Percentiles rank a stretch among this genome's conserved stretches.
Evolutionary conservation across 2,329 filamentous ascomycete species (phyloP).

Genomic region (Fusarium mexicanum): DNA sequence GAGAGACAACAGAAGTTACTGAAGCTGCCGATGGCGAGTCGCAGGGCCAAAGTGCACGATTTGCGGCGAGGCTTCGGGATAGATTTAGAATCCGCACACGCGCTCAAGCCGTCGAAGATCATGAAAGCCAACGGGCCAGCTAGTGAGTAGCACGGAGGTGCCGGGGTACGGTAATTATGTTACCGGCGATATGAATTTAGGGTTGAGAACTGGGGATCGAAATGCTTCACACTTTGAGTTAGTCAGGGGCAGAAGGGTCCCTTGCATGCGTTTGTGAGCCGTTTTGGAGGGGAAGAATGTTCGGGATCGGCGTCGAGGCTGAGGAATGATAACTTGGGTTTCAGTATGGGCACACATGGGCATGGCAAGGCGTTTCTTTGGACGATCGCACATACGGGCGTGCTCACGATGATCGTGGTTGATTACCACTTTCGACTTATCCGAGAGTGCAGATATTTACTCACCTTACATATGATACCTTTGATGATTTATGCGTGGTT

Average conservation of each 20-base stretch:
- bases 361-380: slow-evolving; percentile 41
- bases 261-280: neutral
- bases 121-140: slow-evolving; percentile 17
- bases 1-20: slow-evolving; percentile 15
- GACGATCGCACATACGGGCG: slow-evolving; percentile 4
- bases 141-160: neutral
- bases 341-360: slow-evolving; percentile 19
- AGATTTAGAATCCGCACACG: slow-evolving; percentile 63
- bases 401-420: slow-evolving; percentile 10
- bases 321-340: slow-evolving; percentile 11
- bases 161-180: neutral
- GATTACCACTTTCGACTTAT: slow-evolving; percentile 1
- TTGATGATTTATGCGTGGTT: slow-evolving; percentile 10
- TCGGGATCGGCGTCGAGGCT: slow-evolving; percentile 30
- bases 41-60: slow-evolving; percentile 53
- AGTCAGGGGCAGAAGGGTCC: neutral
- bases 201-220: neutral
- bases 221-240: neutral
- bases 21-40: slow-evolving; percentile 44
- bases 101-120: slow-evolving; percentile 48
- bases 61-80: slow-evolving; percentile 62
- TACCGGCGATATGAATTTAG: neutral
- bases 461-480: slow-evolving; percentile 12
- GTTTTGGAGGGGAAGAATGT: slow-evolving; percentile 7
- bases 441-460: neutral